Conservation (phyloP, 306 rosid species). For the Vicia villosa region DNA sequence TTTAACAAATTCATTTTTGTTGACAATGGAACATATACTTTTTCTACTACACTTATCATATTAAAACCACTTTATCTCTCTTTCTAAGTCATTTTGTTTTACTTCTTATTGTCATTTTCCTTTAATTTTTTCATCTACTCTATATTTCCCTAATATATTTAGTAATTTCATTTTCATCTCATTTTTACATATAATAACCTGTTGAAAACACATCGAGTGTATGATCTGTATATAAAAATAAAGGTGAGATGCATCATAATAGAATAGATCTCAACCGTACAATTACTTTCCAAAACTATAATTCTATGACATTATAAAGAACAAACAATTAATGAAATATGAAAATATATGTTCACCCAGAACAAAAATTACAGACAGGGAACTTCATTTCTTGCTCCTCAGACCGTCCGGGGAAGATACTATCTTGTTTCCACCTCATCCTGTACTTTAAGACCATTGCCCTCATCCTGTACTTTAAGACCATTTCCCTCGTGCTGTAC, state of each 20-base stretch:
- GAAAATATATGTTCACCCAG: constrained; percentile 43
- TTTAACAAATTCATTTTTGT: not conserved
- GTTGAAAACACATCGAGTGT: not conserved
- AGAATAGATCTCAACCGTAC: constrained; percentile 1
- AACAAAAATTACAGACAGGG: constrained; percentile 42
- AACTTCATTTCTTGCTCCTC: constrained; percentile 38
- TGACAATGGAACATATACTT: not conserved
- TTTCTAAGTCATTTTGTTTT: not conserved
- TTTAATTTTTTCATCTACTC: not conserved
- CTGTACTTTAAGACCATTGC: constrained; percentile 60
- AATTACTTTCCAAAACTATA: constrained; percentile 7
- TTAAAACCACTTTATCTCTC: not conserved
- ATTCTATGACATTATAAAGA: constrained; percentile 54
- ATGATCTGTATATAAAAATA: not conserved
- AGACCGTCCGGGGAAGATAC: constrained; percentile 31
- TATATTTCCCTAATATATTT: not conserved
- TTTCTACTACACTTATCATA: not conserved
- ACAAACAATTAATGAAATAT: constrained; percentile 78
- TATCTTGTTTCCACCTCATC: constrained; percentile 48
- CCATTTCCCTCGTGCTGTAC: constrained; percentile 60
- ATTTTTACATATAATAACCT: not conserved
- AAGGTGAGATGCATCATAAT: constrained; percentile 1
- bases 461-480: constrained; percentile 50
- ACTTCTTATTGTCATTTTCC: not conserved
- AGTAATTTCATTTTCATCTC: not conserved